Percentiles rank a stretch among this genome's conserved stretches.
These are phyloP conservation scores for Chrysochromulina tobinii DNA, from an alignment of 78 protist species.

Conservation along the genomic window DNA sequence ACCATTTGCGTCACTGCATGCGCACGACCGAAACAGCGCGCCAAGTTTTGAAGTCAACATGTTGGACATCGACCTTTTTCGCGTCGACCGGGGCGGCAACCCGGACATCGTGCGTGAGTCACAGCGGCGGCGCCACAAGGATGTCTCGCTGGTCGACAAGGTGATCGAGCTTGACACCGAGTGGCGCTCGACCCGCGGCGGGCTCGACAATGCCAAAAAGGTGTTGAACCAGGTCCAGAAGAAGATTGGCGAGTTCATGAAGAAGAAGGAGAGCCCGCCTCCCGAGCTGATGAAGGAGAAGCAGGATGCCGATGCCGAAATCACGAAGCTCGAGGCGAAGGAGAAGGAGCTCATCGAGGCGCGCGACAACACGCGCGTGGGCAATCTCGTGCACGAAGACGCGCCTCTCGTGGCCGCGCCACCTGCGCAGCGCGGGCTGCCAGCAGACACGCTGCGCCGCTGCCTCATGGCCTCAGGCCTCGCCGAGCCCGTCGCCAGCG, in stretches of 20 bases:
- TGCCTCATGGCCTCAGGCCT: too few relatives aligned
- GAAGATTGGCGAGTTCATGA: constrained; percentile 3
- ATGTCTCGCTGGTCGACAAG: constrained; percentile 73
- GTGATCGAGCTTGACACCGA: constrained; percentile 73
- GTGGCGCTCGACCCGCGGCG: constrained; percentile 57
- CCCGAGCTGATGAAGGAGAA: constrained; percentile 24
- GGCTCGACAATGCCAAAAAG: not conserved
- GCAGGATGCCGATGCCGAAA: constrained; percentile 13
- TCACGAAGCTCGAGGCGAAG: not conserved
- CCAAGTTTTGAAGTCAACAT: not conserved
- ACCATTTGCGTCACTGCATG: too few relatives aligned
- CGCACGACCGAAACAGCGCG: too few relatives aligned
- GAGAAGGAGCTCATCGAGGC: constrained; percentile 40
- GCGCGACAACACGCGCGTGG: not conserved
- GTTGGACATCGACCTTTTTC: constrained; percentile 87
- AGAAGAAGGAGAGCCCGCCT: constrained; percentile 18
- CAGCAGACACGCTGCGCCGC: too few relatives aligned
- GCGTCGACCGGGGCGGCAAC: constrained; percentile 84
- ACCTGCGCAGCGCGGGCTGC: too few relatives aligned
- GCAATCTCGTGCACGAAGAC: too few relatives aligned
- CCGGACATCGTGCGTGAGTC: constrained; percentile 90
- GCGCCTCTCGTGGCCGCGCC: too few relatives aligned
- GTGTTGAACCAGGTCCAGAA: not conserved
- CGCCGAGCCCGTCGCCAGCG: too few relatives aligned
- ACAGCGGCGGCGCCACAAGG: constrained; percentile 79